phyloP scores from a whole-genome alignment of 2,329 filamentous ascomycete species.

The Nemania diffusa region DNA sequence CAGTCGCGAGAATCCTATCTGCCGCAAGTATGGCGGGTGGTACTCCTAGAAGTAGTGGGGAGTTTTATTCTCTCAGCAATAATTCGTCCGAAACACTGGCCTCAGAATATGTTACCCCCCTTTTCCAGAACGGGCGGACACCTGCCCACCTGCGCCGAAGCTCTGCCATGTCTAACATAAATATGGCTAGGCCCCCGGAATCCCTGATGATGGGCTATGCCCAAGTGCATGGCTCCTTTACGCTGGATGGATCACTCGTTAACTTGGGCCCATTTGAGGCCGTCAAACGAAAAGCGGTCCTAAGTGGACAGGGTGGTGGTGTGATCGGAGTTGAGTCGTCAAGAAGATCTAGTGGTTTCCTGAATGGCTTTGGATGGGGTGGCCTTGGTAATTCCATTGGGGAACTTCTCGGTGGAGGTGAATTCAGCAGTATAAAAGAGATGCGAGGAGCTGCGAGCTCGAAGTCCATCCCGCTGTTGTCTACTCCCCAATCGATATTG shows the following conservation, averaged over 20 bases:
- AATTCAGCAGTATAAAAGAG: constrained; percentile 93
- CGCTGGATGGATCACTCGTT: constrained; percentile 88
- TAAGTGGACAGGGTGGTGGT: constrained; percentile 86
- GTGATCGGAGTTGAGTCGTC: constrained; percentile 81
- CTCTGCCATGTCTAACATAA: constrained; percentile 56
- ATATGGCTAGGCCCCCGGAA: constrained; percentile 69
- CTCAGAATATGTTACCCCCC: constrained; percentile 82
- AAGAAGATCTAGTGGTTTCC: constrained; percentile 80
- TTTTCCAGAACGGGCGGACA: constrained; percentile 50
- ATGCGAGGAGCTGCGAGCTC: constrained; percentile 90
- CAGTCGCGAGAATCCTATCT: constrained; percentile 77
- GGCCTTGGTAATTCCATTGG: constrained; percentile 88
- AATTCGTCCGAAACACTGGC: constrained; percentile 92
- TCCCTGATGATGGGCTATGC: constrained; percentile 98
- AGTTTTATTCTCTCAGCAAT: constrained; percentile 95
- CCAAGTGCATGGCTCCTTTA: constrained; percentile 92
- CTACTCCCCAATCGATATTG: constrained; percentile 92
- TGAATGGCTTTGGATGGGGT: constrained; percentile 88
- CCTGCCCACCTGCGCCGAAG: constrained; percentile 60
- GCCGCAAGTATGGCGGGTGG: constrained; percentile 78
- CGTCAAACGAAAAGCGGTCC: constrained; percentile 92
- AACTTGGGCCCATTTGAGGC: constrained; percentile 92
- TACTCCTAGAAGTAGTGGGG: constrained; percentile 89
- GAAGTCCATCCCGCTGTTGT: constrained; percentile 89
- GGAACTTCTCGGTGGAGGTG: constrained; percentile 84